Evolutionary conservation across 495 filamentous ascomycete genomes (phyloP), one percentile per base, ranked within the genome.

Genomic region (Astrothelium macrocarpum): DNA sequence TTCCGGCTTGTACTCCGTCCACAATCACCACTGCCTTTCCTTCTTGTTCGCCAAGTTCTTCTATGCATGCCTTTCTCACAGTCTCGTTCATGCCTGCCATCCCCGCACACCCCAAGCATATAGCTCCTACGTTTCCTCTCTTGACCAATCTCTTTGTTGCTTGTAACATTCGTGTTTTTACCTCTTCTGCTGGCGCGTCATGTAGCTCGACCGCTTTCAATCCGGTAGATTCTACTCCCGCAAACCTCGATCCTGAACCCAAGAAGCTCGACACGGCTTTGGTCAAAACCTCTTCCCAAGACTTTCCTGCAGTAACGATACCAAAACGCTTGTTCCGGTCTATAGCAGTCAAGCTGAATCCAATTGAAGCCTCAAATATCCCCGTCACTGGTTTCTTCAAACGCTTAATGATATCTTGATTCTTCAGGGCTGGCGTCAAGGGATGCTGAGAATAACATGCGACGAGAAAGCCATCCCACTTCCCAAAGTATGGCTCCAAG

Each of bases 391-490:
- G 81, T 64, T 81, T 83, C 36, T 71, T 73, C 1, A 62, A 67
- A n/a, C 72, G 62, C 12, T 59, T 59, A 23, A 72, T 60, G 56
- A 59, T 20, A 68, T 77, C 77, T 64, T 74, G 66, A 18, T 80
- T 68, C 18, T 77, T 77, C 1, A 97, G 74, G 32, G 78, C 71
- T 0, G 79, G 72, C 11, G 96, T 88, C 2, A 97, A 83, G 0
- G 91, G 90, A 68, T 97, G 94, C 1, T 85, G 83, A 68, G 88
- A 92, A 75, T 89, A 98, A 77, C 93, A 98, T 45, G 90, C 90
- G 1, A 98, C 79, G 0, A 97, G 78, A 66, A 93, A 88, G 25
- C 81, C 93, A 69, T 94, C 85, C 73, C 90, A 84, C 61, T 80
- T 53, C 4, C 76, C 62, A 42, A 87, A 71, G 16, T 81, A 62